Conservation (phyloP, 768 basidiomycete genomes). For the Mycena polygramma region DNA sequence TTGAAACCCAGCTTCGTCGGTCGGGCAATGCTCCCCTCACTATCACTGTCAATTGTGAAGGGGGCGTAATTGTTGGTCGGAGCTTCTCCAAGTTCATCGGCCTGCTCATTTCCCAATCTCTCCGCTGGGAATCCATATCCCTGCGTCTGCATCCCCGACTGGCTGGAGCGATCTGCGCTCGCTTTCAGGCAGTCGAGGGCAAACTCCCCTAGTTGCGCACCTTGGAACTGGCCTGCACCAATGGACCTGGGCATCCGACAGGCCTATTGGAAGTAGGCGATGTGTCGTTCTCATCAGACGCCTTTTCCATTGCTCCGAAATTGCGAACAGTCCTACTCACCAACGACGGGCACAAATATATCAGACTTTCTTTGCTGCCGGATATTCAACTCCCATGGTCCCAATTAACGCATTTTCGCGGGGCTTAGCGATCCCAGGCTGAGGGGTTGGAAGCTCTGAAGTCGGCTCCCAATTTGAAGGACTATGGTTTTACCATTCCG, state of each 20-base stretch:
- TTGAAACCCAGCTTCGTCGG: background rate
- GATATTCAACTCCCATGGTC: background rate
- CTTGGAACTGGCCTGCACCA: background rate
- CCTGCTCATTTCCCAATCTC: background rate
- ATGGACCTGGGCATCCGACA: too few species aligned
- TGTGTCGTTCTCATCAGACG: background rate
- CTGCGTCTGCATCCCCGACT: background rate
- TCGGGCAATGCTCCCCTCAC: background rate
- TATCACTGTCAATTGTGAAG: background rate
- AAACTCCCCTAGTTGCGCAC: background rate
- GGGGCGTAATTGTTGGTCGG: background rate
- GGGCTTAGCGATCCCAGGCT: background rate
- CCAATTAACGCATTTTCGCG: background rate
- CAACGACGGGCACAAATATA: background rate
- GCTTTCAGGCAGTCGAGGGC: background rate
- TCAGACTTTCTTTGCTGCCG: background rate
- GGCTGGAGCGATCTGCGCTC: background rate
- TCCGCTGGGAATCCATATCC: background rate
- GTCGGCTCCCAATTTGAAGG: background rate
- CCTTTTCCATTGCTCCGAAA: background rate
- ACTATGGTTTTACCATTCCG: background rate
- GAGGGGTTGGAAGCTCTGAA: background rate
- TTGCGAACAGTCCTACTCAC: background rate
- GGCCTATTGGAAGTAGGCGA: too few species aligned
- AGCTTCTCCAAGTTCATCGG: background rate